A percentile compares a stretch with the other conserved stretches of the same genome.
These are phyloP conservation scores for Colletotrichum destructivum DNA, from an alignment of 2,329 filamentous ascomycete genomes.

Conservation along the genomic window DNA sequence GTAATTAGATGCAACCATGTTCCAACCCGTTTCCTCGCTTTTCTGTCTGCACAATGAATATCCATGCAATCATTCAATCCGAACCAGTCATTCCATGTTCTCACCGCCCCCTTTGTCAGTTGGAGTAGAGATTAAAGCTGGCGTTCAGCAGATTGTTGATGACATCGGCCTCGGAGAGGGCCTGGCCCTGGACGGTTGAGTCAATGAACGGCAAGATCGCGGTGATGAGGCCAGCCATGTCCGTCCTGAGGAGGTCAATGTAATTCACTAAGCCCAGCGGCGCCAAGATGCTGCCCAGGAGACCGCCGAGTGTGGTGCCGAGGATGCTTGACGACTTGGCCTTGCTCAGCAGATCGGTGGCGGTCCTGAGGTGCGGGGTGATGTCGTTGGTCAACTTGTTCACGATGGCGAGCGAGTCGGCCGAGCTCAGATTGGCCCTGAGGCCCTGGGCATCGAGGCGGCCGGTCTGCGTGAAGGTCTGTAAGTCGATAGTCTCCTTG, in stretches of 20 bases:
- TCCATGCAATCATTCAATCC: too few relatives aligned
- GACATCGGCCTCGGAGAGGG: not conserved
- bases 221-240: not conserved
- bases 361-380: not conserved
- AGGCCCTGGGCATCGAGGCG: slow-evolving; percentile 22
- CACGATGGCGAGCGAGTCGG: not conserved
- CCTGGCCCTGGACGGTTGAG: not conserved
- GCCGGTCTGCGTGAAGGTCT: not conserved
- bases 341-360: not conserved
- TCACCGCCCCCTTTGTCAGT: too few relatives aligned
- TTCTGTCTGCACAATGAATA: not conserved
- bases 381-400: slow-evolving; percentile 9
- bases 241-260: not conserved
- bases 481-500: not conserved
- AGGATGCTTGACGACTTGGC: not conserved
- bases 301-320: not conserved
- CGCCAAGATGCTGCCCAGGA: not conserved
- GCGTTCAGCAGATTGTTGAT: not conserved
- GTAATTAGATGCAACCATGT: not conserved
- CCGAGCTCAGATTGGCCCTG: not conserved
- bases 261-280: not conserved
- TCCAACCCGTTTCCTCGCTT: not conserved
- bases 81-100: too few relatives aligned
- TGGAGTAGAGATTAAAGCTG: not conserved
- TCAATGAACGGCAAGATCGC: not conserved